phyloP scores from a whole-genome alignment of 306 rosid genomes.

The Mimosa bimucronata region DNA sequence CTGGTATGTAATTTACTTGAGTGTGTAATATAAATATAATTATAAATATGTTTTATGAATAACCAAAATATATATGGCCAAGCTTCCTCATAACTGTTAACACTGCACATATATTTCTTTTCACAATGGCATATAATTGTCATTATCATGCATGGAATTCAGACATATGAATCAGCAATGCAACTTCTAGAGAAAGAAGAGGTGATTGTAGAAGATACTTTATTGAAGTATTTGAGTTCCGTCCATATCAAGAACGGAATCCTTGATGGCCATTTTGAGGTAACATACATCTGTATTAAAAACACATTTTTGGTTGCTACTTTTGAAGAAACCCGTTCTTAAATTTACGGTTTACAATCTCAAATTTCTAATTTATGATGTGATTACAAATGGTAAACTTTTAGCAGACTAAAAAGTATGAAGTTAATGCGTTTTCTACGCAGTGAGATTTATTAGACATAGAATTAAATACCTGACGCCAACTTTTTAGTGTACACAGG shows the following conservation, averaged over 20 bases:
- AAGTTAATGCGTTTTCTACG: no score
- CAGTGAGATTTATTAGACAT: no score
- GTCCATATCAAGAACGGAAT: neutral
- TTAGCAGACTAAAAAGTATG: neutral
- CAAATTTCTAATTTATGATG: no score
- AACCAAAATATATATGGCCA: neutral
- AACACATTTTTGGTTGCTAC: neutral
- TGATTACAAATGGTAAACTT: no score
- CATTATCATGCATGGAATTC: neutral
- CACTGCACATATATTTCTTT: no score
- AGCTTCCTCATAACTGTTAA: no score
- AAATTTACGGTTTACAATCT: neutral
- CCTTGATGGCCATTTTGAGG: conserved; percentile 1
- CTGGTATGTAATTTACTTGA: neutral
- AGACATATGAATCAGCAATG: neutral
- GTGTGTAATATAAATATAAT: neutral
- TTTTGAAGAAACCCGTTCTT: no score
- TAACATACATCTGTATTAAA: neutral
- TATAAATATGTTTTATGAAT: neutral
- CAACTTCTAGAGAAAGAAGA: neutral
- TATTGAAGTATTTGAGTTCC: conserved; percentile 1
- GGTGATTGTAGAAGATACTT: neutral
- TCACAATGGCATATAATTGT: neutral
- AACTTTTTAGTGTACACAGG: no score
- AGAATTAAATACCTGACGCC: no score